Base-by-base conservation (phyloP, 2,329 filamentous ascomycete genomes). In the Calonectria pseudoreteaudii region DNA sequence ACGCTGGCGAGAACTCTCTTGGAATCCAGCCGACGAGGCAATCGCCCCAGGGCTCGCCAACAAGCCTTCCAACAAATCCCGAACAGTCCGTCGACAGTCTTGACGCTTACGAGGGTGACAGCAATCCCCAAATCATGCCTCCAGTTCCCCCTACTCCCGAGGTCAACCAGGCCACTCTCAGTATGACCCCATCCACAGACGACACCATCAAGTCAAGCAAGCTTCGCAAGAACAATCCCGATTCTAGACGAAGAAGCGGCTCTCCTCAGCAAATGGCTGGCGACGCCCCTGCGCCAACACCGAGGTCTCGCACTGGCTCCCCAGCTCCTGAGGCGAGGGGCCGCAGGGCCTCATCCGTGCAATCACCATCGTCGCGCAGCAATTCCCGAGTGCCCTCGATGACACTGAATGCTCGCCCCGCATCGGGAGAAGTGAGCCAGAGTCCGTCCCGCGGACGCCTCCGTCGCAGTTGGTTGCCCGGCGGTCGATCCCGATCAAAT, bases 401-500 rank as follows among this genome's bases (percentile, higher is more conserved):
- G 79, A 69, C 84, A 79, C 8, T 82, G 81, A 66, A 84, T 76
- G 64, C 76, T 60, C 73, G 78, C 50, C 78, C 82, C 14, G 64
- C 73, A 10, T 79, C 82, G 11, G 77, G 76, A 30, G 80, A 80
- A 38, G 84, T 83, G 26, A 87, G 83, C 74, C 87, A 87, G 65
- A 89, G 87, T 73, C 87, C 87, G 1, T 83, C 82, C 11, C 81
- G 87, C 53, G 86, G 86, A n/a, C 85, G 87, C 41, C 70, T 88
- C n/a, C 86, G 89, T 34, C 86, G 85, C 79, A 91, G 88, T 76
- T 91, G 89, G 89, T 82, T 92, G 58, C 87, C 88, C 0, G 88
- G 89, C 23, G 84, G 83, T 28, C 83, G 88, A 71, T 90, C 89
- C 36, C 86, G 90, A 66, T 89, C 89, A 16, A 87, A 86, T 71